A percentile compares a stretch with the other conserved stretches of the same genome.
Conservation (phyloP, 2,329 filamentous ascomycete species). For the Apiospora kogelbergensis region DNA sequence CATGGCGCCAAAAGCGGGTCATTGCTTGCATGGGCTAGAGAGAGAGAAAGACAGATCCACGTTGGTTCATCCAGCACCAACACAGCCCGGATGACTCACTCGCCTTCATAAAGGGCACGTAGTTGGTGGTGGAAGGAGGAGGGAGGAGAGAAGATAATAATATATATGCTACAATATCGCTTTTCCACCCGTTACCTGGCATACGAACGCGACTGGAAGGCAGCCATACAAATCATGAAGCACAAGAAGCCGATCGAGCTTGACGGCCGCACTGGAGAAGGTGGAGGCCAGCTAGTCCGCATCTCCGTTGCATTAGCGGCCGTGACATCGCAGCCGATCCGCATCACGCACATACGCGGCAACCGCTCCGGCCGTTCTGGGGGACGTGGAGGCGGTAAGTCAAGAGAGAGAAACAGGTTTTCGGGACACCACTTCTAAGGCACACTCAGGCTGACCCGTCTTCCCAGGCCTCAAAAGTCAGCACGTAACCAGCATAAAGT, state of each 20-base stretch:
- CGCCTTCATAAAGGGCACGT: not conserved
- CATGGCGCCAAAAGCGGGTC: not conserved
- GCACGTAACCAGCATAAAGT: conserved; percentile 56
- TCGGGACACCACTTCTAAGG: no score
- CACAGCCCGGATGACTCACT: conserved; percentile 6
- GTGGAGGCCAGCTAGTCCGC: conserved; percentile 61
- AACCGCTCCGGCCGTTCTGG: conserved; percentile 47
- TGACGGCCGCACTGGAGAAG: conserved; percentile 59
- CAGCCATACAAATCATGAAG: conserved; percentile 12
- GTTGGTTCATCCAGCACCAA: not conserved
- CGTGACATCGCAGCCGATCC: conserved; percentile 52
- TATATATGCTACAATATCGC: not conserved
- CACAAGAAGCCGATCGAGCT: conserved; percentile 38
- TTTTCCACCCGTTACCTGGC: not conserved
- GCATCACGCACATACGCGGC: conserved; percentile 54
- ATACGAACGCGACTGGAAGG: not conserved
- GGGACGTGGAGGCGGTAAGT: conserved; percentile 30
- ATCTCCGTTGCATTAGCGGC: conserved; percentile 57
- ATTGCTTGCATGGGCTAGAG: not conserved
- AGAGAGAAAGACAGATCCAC: not conserved
- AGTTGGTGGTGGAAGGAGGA: not conserved
- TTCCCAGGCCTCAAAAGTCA: conserved; percentile 57
- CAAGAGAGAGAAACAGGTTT: no score
- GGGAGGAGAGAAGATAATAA: not conserved
- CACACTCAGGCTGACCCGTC: conserved; percentile 1